These are phyloP conservation scores for Trichophyton simii DNA, from an alignment of 2,329 filamentous ascomycete genomes.

Conservation along the genomic window DNA sequence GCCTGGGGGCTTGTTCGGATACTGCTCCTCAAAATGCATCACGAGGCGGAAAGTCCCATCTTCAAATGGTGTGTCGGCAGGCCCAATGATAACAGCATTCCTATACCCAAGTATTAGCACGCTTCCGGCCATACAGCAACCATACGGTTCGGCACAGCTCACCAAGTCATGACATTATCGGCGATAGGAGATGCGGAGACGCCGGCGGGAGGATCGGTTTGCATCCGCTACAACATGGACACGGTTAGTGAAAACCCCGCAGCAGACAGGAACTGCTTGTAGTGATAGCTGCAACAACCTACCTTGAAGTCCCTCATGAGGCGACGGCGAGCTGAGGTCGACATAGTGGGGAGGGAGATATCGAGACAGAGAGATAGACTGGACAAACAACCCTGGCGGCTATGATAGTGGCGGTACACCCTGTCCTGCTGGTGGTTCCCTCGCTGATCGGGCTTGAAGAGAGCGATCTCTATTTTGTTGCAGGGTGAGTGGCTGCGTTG, in stretches of 20 bases:
- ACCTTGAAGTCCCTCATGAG: constrained; percentile 99
- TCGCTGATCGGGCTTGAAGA: no score
- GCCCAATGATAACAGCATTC: constrained; percentile 97
- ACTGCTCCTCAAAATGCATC: constrained; percentile 98
- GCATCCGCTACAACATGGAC: constrained; percentile 63
- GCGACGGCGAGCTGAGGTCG: constrained; percentile 84
- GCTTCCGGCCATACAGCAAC: neutral
- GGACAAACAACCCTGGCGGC: neutral
- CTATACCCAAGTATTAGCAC: constrained; percentile 35
- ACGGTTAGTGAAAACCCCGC: neutral
- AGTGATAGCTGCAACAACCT: constrained; percentile 10
- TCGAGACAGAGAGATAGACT: neutral
- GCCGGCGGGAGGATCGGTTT: constrained; percentile 92
- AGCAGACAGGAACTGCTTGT: neutral
- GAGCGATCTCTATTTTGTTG: no score
- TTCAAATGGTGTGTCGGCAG: constrained; percentile 93
- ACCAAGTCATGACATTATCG: constrained; percentile 97
- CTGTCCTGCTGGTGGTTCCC: neutral
- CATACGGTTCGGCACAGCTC: constrained; percentile 22
- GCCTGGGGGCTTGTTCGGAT: constrained; percentile 92
- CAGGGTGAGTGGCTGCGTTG: no score
- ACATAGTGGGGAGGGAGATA: constrained; percentile 45
- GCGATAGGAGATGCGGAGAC: constrained; percentile 93
- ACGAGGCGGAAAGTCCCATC: constrained; percentile 95
- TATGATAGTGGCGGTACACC: neutral